Evolutionary conservation across 305 asterid genomes (phyloP), one percentile per base, ranked within the genome.

Genomic region (Fraxinus latifolia): DNA sequence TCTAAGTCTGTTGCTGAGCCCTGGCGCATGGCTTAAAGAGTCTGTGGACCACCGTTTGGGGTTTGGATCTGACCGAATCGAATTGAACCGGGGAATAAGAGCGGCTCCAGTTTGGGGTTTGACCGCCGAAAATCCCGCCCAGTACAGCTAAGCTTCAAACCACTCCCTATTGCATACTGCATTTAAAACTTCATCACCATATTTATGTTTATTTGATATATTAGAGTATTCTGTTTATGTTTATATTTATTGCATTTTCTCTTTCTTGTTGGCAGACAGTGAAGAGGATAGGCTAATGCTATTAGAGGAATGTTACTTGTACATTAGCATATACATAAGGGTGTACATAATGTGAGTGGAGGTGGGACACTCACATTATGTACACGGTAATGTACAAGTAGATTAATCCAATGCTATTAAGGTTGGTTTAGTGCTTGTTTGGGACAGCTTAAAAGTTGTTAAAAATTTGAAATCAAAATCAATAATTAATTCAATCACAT

Each of bases 51-150:
- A 7, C 70, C 3, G 32, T 21, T 60, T 62, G 25, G 71, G 32
- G 68, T 62, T 62, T 62, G 31, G 71, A 27, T 62, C 71, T 21
- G 32, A 23, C 71, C 60, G 21, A 47, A 47, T 47, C 19, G 58
- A 47, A 47, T 47, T 21, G 70, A 60, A 21, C 71, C 71, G n/a
- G 1, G 14, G 71, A 62, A 62, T 21, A 1, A 60, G 31, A 21
- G 29, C 27, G 31, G 27, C 70, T 60, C 70, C 12, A 27, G 71
- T 62, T 62, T 6, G 71, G 32, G 29, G 32, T 62, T 62, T 62
- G 71, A 62, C 71, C 14, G 71, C 71, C 71, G 71, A 62, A 62
- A 62, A 62, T 62, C 71, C 71, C 71, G 71, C 71, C 71, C 32
- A 62, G 6, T 62, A 60, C 70, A 60, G 70, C 70, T 7, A 60